Evolutionary conservation across 2,329 filamentous ascomycete genomes (phyloP).

Genomic region (Aspergillus novoparasiticus): DNA sequence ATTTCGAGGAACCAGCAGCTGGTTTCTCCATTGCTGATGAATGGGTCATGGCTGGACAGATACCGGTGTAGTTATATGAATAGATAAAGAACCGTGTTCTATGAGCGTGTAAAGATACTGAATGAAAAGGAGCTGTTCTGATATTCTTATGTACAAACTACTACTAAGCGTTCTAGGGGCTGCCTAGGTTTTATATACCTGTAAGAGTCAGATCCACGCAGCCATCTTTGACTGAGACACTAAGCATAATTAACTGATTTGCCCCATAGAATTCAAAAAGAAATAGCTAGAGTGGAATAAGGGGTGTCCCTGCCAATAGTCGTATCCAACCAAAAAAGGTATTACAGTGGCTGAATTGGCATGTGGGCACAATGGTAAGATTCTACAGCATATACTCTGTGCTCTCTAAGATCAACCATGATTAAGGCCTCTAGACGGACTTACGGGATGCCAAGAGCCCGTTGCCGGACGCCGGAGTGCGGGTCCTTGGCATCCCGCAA

Average conservation of each 20-base stretch:
- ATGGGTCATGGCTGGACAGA: not conserved
- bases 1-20: not conserved
- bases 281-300: not conserved
- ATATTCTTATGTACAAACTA: not conserved
- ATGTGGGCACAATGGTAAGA: not conserved
- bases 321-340: not conserved
- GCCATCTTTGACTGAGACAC: not conserved
- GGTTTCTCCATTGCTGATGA: not conserved
- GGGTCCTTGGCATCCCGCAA: not conserved
- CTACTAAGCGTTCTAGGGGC: not conserved
- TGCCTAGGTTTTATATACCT: not conserved
- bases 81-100: not conserved
- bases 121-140: not conserved
- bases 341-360: not conserved
- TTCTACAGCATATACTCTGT: not conserved
- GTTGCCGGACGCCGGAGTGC: not conserved
- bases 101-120: not conserved
- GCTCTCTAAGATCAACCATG: too few species aligned
- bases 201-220: not conserved
- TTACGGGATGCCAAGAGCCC: not conserved
- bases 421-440: not conserved
- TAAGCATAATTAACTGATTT: not conserved
- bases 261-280: not conserved
- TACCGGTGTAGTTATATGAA: not conserved
- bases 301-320: not conserved